phyloP scores from a whole-genome alignment of 106 monocot species.

The Phalaenopsis equestris region DNA sequence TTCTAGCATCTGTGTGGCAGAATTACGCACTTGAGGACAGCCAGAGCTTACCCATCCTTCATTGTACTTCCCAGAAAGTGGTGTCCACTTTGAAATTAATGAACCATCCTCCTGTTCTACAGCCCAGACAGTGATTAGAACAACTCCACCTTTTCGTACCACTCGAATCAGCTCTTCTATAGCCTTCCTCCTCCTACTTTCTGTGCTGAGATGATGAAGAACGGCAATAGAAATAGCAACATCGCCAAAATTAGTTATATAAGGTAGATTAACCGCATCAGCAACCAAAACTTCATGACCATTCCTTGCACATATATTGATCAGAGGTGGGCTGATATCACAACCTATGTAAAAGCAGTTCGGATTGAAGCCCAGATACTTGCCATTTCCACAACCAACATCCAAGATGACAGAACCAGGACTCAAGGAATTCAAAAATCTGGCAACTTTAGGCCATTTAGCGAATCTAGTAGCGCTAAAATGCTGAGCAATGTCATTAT shows the following conservation, averaged over 20 bases:
- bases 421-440: slow-evolving; percentile 60
- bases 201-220: slow-evolving; percentile 90
- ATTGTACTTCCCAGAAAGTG: slow-evolving; percentile 67
- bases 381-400: slow-evolving; percentile 96
- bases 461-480: slow-evolving; percentile 93
- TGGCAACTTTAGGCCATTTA: slow-evolving; percentile 92
- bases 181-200: slow-evolving; percentile 75
- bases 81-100: slow-evolving; percentile 84
- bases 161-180: slow-evolving; percentile 76
- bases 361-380: slow-evolving; percentile 73
- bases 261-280: slow-evolving; percentile 84
- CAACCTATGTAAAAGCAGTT: slow-evolving; percentile 74
- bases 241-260: slow-evolving; percentile 68
- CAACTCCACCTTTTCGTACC: slow-evolving; percentile 64
- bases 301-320: slow-evolving; percentile 64
- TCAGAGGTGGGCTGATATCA: slow-evolving; percentile 73
- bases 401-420: slow-evolving; percentile 66
- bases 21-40: slow-evolving; percentile 26
- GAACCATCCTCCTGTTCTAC: slow-evolving; percentile 81
- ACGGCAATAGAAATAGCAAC: slow-evolving; percentile 93
- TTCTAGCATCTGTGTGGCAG: slow-evolving; percentile 29
- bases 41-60: slow-evolving; percentile 71
- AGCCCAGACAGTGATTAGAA: slow-evolving; percentile 94
- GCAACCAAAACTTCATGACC: slow-evolving; percentile 89
- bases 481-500: slow-evolving; percentile 92